Conservation (phyloP, 2,329 filamentous ascomycete species). For the Cercospora sojina region DNA sequence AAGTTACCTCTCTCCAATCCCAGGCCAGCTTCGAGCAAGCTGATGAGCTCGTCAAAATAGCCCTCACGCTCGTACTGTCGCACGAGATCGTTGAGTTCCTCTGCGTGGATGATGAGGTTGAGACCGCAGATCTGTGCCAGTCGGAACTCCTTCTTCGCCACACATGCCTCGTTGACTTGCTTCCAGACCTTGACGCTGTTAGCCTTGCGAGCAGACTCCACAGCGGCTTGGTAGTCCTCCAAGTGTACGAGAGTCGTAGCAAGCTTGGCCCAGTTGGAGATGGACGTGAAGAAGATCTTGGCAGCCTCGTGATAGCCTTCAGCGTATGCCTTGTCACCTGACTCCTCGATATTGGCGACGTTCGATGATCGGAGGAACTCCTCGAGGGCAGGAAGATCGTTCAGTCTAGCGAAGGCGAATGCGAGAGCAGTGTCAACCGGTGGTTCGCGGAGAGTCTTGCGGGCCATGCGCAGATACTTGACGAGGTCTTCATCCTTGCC, state of each 20-base stretch:
- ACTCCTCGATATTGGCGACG: conserved; percentile 92
- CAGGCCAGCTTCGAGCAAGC: conserved; percentile 88
- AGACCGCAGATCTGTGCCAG: conserved; percentile 98
- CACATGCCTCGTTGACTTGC: conserved; percentile 94
- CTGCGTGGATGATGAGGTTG: conserved; percentile 95
- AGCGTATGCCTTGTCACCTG: conserved; percentile 94
- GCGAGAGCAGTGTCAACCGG: conserved; percentile 90
- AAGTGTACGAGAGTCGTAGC: conserved; percentile 97
- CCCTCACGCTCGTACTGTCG: conserved; percentile 96
- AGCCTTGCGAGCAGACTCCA: conserved; percentile 95
- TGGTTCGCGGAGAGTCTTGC: conserved; percentile 92
- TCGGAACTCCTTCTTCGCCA: conserved; percentile 97
- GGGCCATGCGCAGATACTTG: conserved; percentile 94
- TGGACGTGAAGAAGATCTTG: conserved; percentile 98
- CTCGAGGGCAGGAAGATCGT: conserved; percentile 89
- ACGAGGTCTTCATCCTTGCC: conserved; percentile 97
- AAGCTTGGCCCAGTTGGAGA: conserved; percentile 99
- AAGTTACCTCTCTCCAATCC: conserved; percentile 66
- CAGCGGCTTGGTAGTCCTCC: conserved; percentile 93
- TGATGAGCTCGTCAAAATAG: conserved; percentile 97
- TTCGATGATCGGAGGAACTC: conserved; percentile 93
- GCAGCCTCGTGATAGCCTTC: conserved; percentile 93
- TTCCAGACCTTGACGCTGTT: conserved; percentile 99
- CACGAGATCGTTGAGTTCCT: conserved; percentile 88
- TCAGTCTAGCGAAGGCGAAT: conserved; percentile 87